Evolutionary conservation across 164 flowering plant genomes (phyloP).

Genomic region (Vitis amurensis): DNA sequence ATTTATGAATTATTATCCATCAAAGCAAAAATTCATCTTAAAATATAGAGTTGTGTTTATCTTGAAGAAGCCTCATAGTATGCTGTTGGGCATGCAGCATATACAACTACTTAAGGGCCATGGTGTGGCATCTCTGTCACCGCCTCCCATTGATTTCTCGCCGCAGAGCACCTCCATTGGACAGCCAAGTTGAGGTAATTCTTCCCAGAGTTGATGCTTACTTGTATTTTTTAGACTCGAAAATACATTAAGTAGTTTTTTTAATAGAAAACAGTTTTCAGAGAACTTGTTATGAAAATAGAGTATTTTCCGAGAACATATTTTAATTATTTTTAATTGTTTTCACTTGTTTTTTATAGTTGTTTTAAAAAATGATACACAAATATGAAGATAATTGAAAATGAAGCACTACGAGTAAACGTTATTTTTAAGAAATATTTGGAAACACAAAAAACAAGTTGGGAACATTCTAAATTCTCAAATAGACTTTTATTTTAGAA

Average conservation of each 20-base stretch:
- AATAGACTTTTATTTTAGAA: too few relatives aligned
- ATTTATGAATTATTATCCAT: too few relatives aligned
- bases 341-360: too few relatives aligned
- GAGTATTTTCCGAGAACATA: too few relatives aligned
- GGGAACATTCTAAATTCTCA: too few relatives aligned
- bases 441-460: too few relatives aligned
- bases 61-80: neutral
- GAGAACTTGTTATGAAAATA: too few relatives aligned
- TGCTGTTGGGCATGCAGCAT: conserved; percentile 11
- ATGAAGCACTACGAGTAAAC: too few relatives aligned
- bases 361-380: too few relatives aligned
- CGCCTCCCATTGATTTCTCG: conserved; percentile 5
- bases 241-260: neutral
- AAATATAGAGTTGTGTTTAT: neutral
- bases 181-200: conserved; percentile 2
- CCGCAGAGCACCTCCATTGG: neutral
- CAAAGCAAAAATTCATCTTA: neutral
- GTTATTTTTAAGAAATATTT: too few relatives aligned
- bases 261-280: neutral
- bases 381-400: too few relatives aligned
- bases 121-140: conserved; percentile 7
- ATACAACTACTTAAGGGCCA: conserved; percentile 14
- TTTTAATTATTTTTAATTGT: too few relatives aligned
- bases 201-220: neutral
- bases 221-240: neutral